Evolutionary conservation across 148 eudicot genomes (phyloP).

Genomic region (Fagopyrum tataricum): DNA sequence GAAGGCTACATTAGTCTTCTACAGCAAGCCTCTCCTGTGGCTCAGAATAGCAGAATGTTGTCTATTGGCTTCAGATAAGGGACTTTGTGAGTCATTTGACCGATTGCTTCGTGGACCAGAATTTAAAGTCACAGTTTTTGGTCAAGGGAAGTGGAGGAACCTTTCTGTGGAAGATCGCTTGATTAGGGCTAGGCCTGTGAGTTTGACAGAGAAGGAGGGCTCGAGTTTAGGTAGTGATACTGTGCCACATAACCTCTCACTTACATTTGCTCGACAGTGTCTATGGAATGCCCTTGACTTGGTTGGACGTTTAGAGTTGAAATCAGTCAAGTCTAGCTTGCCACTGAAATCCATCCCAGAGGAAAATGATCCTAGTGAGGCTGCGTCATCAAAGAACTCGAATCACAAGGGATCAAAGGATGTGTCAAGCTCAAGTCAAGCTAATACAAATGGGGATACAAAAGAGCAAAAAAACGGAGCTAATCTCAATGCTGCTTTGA

Average conservation of each 20-base stretch:
- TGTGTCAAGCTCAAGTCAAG: constrained; percentile 35
- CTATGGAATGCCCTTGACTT: constrained; percentile 65
- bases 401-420: constrained; percentile 33
- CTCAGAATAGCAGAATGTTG: constrained; percentile 88
- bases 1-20: constrained; percentile 54
- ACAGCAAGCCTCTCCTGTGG: constrained; percentile 72
- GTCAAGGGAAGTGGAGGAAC: constrained; percentile 81
- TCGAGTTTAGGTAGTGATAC: constrained; percentile 25
- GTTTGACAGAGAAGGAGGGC: constrained; percentile 28
- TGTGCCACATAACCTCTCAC: constrained; percentile 40
- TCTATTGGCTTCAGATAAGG: constrained; percentile 62
- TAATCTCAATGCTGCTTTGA: constrained; percentile 29
- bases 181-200: constrained; percentile 24
- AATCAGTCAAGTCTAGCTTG: constrained; percentile 28
- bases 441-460: constrained; percentile 63
- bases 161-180: constrained; percentile 41
- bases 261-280: constrained; percentile 58
- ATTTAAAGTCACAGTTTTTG: constrained; percentile 52
- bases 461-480: constrained; percentile 54
- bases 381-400: constrained; percentile 20
- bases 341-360: constrained; percentile 24
- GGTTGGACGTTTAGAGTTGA: constrained; percentile 32
- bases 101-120: constrained; percentile 27
- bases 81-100: constrained; percentile 32
- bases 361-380: constrained; percentile 39